Base-by-base conservation (phyloP, 257 asterid genomes). In the Solanum chilense region DNA sequence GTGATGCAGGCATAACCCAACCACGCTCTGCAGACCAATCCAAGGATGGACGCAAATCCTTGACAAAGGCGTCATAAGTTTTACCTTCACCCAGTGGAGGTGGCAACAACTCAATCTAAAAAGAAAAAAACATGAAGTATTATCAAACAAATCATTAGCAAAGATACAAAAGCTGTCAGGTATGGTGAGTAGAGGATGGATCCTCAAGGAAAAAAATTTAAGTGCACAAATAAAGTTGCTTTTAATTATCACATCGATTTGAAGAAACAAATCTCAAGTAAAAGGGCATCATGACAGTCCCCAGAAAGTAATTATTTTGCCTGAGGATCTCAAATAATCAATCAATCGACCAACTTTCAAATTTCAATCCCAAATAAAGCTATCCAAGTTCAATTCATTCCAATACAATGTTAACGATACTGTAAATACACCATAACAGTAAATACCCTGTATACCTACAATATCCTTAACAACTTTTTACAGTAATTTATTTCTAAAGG, bases 21-120 rank as follows among this genome's bases (percentile, higher is more conserved):
- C 97, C 98, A 86, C 47, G 42, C 73, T 93, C 83, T 3, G 80
- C 93, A 81, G 98, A 94, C 99, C 99, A 97, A 75, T 94, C 93
- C 86, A 97, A 91, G 83, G 98, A 93, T 49, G 98, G 98, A 58
- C 99, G 98, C 68, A 97, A 29, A 90, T 94, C 96, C 91, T 90
- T 87, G 70, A 93, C 42, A 27, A 20, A 58, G 88, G 78, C 92
- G 29, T 87, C 91, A 88, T 97, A 93, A 52, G 86, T 16, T 16
- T 21, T 21, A 41, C 98, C 98, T 93, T 94, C 98, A 31, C 98
- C 98, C 42, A 83, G 16, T 62, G 99, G 98, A 21, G 87, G 91
- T 47, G 86, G 92, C 6, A 74, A 41, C 90, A 97, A 90, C 89
- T 92, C 90, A 74, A 97, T 87, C 99, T 97, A 83, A 77, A 91